phyloP scores from a whole-genome alignment of 2,329 filamentous ascomycete species.

The Ascochyta viciae-villosae region DNA sequence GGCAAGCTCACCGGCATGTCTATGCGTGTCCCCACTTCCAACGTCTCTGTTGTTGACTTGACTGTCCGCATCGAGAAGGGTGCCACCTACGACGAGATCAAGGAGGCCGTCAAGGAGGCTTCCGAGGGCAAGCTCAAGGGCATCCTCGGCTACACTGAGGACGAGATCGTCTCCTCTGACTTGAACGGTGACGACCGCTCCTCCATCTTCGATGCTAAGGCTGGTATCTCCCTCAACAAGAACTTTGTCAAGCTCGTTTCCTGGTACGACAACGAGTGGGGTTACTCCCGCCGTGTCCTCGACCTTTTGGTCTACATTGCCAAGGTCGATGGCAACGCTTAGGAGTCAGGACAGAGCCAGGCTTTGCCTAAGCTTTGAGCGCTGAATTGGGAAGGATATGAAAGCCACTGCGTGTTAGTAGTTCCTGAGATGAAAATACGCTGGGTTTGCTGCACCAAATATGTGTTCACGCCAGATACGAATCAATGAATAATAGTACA shows the following conservation, averaged over 20 bases:
- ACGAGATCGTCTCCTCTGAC: slow-evolving; percentile 94
- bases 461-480: slow-evolving; percentile 36
- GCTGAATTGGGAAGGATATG: slow-evolving; percentile 11
- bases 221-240: slow-evolving; percentile 96
- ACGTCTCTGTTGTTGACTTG: slow-evolving; percentile 98
- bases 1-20: slow-evolving; percentile 99
- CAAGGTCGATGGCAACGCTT: slow-evolving; percentile 54
- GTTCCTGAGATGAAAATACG: slow-evolving; percentile 22
- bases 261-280: slow-evolving; percentile 99
- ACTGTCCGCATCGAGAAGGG: slow-evolving; percentile 93
- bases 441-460: slow-evolving; percentile 22
- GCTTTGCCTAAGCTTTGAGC: slow-evolving; percentile 44
- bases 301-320: slow-evolving; percentile 58
- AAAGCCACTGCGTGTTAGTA: slow-evolving; percentile 18
- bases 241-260: slow-evolving; percentile 99
- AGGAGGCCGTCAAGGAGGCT: slow-evolving; percentile 84
- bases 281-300: slow-evolving; percentile 85
- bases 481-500: slow-evolving; percentile 36
- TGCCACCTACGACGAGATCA: slow-evolving; percentile 90
- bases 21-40: slow-evolving; percentile 97
- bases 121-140: slow-evolving; percentile 85
- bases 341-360: slow-evolving; percentile 50
- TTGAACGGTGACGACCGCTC: slow-evolving; percentile 91
- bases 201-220: slow-evolving; percentile 99
- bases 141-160: slow-evolving; percentile 93